Evolutionary conservation across 345 rosid genomes (phyloP), one percentile per base, ranked within the genome.

Genomic region (Stellera chamaejasme): DNA sequence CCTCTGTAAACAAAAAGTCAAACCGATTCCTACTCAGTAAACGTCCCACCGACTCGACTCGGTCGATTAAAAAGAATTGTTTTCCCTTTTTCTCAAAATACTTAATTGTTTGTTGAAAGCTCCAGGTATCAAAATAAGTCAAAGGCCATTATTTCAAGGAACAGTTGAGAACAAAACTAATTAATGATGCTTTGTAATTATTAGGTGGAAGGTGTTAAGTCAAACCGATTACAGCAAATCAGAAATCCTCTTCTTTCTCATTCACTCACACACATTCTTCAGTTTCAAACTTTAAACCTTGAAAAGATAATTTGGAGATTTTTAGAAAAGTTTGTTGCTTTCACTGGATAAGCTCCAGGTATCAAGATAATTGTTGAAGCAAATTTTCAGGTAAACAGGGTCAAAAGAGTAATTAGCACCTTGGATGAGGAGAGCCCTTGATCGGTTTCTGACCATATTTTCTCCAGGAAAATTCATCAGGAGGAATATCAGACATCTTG

Each of bases 391-490:
- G 23, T 19, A 19, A 19, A 19, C 23, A 19, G 23, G 6, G 44
- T 25, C 14, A 46, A n/a, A 19, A 45, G 51, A 44, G 19, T 43
- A 59, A 53, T 19, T 11, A 47, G 79, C 8, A 88, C 96, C 96
- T 84, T 55, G 96, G 96, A 69, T 88, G 94, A 67, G 96, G 96
- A 14, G 96, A 88, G 42, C 96, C 96, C 57, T 88, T 88, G 70
- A 88, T 88, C 2, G 96, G 96, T 65, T 88, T 88, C 55, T 88
- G 96, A 23, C 96, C 96, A 36, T 88, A 88, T 45, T 88, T 88
- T 66, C 96, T 81, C 96, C 96, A 88, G 7, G 90, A 85, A 49
- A 59, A 88, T 41, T 88, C 90, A 39, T 88, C 96, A 1, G 94
- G 67, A 23, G 96, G 94, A 44, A 88, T 85, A 73, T 88, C 90